phyloP scores from a whole-genome alignment of 1,139 yeast species.

The Candida smagusa region DNA sequence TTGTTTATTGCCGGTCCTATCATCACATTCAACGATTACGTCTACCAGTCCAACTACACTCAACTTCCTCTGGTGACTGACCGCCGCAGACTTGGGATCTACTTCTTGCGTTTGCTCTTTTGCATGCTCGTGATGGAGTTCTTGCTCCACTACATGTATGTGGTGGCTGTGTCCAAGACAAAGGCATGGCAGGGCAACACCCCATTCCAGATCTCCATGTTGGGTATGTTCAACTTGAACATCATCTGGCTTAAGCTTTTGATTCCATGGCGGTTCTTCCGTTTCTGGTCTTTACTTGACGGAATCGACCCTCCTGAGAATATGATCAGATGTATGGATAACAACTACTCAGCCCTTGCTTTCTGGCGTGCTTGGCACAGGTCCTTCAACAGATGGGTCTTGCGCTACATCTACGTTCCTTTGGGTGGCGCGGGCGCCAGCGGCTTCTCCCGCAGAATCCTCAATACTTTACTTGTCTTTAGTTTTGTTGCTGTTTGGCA shows the following conservation, averaged over 20 bases:
- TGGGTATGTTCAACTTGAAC: slow-evolving; percentile 85
- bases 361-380: slow-evolving; percentile 99
- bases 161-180: slow-evolving; percentile 85
- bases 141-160: slow-evolving; percentile 81
- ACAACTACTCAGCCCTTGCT: slow-evolving; percentile 86
- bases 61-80: slow-evolving; percentile 48
- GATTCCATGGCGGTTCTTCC: slow-evolving; percentile 93
- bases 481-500: slow-evolving; percentile 99
- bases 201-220: slow-evolving; percentile 92
- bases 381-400: slow-evolving; percentile 85
- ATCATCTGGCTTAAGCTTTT: slow-evolving; percentile 89
- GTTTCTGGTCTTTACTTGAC: slow-evolving; percentile 89
- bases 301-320: slow-evolving; percentile 97
- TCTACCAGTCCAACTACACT: slow-evolving; percentile 60
- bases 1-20: slow-evolving; percentile 94
- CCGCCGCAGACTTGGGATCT: slow-evolving; percentile 50
- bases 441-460: slow-evolving; percentile 45
- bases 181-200: slow-evolving; percentile 89
- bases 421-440: slow-evolving; percentile 70
- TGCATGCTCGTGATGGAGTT: slow-evolving; percentile 88
- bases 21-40: slow-evolving; percentile 84
- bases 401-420: slow-evolving; percentile 80
- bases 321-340: slow-evolving; percentile 94
- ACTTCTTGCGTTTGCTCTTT: slow-evolving; percentile 64
- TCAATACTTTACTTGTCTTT: slow-evolving; percentile 84